Evolutionary conservation across 2,329 filamentous ascomycete genomes (phyloP), one percentile per base, ranked within the genome.

Genomic region (Penicillium sp.): DNA sequence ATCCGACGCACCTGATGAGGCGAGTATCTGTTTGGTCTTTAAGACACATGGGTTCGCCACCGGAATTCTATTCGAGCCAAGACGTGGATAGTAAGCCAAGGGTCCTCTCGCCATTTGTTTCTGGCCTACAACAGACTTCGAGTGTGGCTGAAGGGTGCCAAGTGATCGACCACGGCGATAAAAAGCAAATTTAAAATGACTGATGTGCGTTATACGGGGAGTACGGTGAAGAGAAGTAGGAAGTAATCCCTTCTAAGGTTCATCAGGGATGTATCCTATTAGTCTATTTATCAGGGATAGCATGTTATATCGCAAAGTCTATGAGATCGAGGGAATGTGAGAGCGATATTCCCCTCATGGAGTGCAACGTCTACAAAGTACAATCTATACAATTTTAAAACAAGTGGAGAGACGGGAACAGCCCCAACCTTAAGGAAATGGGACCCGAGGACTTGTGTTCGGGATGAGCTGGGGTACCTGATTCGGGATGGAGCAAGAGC

Each of bases 11-110:
- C 37, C 53, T 47, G 41, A 49, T 54, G 50, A 31, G 19, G 34
- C 26, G 17, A 38, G 12, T 6, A 44, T 32, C 28, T 42, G 31
- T 40, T 42, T 15, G 48, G 52, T 50, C 40, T 24, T 24, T 51
- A 49, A 46, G 22, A 41, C 51, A 42, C 28, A 52, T 51, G 45
- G 31, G 33, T 40, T 59, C 24, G 52, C 46, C 53, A 56, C 55
- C 41, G 24, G 43, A 31, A 43, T 22, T 46, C 21, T 24, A 31
- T 31, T n/a, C 22, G 4, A 45, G 12, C 12, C 34, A 50, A 22
- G 33, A 29, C 15, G 10, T 34, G 22, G n/a, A 24, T 12, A 17
- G n/a, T 8, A 33, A 33, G 29, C 15, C 24, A 22, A 43, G 28
- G 7, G n/a, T 21, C 19, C 21, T 21, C 21, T 10, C 9, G 17